Evolutionary conservation across 768 basidiomycete genomes (phyloP), one percentile per base, ranked within the genome.

Genomic region (Dioszegia hungarica): DNA sequence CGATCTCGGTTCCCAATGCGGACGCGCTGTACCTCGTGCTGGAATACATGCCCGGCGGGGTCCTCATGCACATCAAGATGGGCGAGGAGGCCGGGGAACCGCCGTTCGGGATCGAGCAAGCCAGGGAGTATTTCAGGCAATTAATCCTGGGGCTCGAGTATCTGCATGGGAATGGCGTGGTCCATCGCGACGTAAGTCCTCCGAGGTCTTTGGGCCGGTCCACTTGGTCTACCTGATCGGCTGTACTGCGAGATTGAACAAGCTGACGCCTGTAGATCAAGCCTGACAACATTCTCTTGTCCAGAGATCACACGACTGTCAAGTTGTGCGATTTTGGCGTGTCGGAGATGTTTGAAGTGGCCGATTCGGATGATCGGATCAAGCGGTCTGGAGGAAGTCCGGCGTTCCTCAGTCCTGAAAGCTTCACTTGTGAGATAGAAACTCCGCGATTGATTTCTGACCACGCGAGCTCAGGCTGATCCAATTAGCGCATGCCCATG

Each of bases 301-400:
- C 73, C 6, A 63, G 56, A 5, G 72, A 76, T 54, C 57, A 60
- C 5, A 36, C 66, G 37, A 57, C 59, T 2, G 75, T 75, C 55
- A 77, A 77, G 53, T 55, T 77, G 22, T 77, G 76, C 55, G 76
- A 77, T 55, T 77, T 77, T 60, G 76, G 76, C 22, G 76, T 77
- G 1, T 74, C 72, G 14, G 75, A 77, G 51, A 73, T 76, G 73
- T 77, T 77, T 43, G 59, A 61, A 5, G 57, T 56, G 20, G 36
- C 53, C 5, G 75, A 71, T 5, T 51, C 49, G 22, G 76, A 77
- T 49, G 74, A 75, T 56, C 44, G 64, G 45, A 67, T 77, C 47
- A 72, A 67, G 56, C 73, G 73, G 44, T 72, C 63, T 25, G 74
- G 66, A 6, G 76, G 76, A 2, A 76, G 74, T 68, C 75, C 76